Evolutionary conservation across 2,329 filamentous ascomycete species (phyloP).

Genomic region (Fusarium oligoseptatum): DNA sequence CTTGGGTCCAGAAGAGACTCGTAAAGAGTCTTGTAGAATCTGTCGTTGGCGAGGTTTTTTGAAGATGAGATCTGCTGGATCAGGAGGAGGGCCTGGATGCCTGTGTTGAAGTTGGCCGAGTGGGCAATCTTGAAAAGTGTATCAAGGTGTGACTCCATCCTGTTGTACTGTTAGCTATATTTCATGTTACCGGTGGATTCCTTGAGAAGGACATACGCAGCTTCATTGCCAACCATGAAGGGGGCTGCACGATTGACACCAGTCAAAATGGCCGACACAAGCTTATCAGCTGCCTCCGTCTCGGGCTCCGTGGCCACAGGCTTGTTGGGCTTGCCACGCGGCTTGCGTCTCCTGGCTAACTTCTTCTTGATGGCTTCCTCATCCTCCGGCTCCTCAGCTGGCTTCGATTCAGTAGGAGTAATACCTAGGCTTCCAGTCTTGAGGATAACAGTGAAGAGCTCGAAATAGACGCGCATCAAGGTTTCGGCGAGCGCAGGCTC

Average conservation of each 20-base stretch:
- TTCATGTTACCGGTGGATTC: neutral
- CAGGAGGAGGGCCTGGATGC: slow-evolving; percentile 92
- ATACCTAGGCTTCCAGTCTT: slow-evolving; percentile 66
- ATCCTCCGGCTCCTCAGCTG: slow-evolving; percentile 50
- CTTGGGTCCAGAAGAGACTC: slow-evolving; percentile 94
- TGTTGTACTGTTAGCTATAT: slow-evolving; percentile 49
- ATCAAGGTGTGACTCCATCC: slow-evolving; percentile 88
- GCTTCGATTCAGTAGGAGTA: slow-evolving; percentile 59
- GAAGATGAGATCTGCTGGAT: slow-evolving; percentile 91
- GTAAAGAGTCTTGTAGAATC: slow-evolving; percentile 96
- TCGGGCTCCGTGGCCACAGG: slow-evolving; percentile 67
- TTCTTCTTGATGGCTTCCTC: slow-evolving; percentile 15
- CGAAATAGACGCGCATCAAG: slow-evolving; percentile 92
- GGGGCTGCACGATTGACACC: slow-evolving; percentile 97
- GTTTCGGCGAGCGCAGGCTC: slow-evolving; percentile 85
- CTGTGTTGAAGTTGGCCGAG: slow-evolving; percentile 98
- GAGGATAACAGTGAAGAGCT: slow-evolving; percentile 84
- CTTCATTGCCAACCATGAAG: slow-evolving; percentile 85
- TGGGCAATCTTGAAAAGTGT: slow-evolving; percentile 97
- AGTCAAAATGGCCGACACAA: slow-evolving; percentile 90
- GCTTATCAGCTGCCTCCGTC: slow-evolving; percentile 80
- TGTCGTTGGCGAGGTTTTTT: slow-evolving; percentile 85
- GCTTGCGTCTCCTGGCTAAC: slow-evolving; percentile 44
- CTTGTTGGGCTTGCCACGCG: slow-evolving; percentile 34
- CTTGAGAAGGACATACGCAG: slow-evolving; percentile 62